Evolutionary conservation across 441 rosid species (phyloP).

Genomic region (Brassica balearica): DNA sequence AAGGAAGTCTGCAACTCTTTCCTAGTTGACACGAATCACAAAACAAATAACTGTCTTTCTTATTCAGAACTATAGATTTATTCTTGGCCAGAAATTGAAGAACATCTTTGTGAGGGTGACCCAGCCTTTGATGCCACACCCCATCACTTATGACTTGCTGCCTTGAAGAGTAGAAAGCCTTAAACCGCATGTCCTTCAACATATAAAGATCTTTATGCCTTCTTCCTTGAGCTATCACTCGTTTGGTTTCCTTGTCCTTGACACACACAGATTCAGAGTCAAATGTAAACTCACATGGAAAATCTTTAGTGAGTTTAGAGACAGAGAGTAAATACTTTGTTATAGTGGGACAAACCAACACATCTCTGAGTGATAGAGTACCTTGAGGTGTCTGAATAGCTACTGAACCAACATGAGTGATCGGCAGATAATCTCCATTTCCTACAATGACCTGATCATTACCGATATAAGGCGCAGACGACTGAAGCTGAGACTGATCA

Average conservation of each 20-base stretch:
- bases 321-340: background rate
- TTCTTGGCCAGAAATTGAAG: background rate
- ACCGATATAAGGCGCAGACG: too few relatives aligned
- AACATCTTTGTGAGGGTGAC: background rate
- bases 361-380: background rate
- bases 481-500: too few relatives aligned
- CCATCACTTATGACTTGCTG: background rate
- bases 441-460: background rate
- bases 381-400: background rate
- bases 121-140: background rate
- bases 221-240: background rate
- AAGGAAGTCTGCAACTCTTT: background rate
- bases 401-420: background rate
- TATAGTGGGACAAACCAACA: background rate
- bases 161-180: background rate
- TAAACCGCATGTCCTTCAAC: background rate
- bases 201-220: background rate
- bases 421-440: background rate
- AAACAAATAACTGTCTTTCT: background rate
- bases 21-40: background rate
- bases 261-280: background rate
- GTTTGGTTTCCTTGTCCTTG: background rate
- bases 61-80: background rate
- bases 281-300: background rate
- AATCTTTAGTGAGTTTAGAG: background rate